These are phyloP conservation scores for Myriangium duriaei DNA, from an alignment of 2,329 filamentous ascomycete species.

Conservation along the genomic window DNA sequence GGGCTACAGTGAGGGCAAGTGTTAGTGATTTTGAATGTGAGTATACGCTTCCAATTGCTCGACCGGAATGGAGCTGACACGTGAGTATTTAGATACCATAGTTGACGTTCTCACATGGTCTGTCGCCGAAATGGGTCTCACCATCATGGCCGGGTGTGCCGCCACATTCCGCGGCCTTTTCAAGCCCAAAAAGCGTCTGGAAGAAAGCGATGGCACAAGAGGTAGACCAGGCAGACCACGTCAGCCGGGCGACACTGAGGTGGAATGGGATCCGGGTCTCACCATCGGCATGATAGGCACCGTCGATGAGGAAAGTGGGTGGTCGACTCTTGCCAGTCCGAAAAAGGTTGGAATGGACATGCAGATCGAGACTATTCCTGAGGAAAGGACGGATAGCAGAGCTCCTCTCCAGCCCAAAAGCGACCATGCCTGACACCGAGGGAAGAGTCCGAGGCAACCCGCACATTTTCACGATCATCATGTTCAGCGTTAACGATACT, in stretches of 20 bases:
- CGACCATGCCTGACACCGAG: constrained; percentile 66
- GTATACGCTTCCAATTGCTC: neutral
- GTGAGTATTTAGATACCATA: constrained; percentile 8
- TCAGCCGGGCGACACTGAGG: constrained; percentile 7
- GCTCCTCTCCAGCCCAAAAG: constrained; percentile 1
- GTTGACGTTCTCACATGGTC: constrained; percentile 7
- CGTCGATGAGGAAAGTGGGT: constrained; percentile 4
- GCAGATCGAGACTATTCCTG: neutral
- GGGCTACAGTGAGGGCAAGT: neutral
- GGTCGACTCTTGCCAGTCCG: neutral
- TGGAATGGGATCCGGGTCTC: constrained; percentile 9
- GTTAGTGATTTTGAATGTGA: constrained; percentile 6
- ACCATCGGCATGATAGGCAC: constrained; percentile 5
- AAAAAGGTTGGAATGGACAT: neutral
- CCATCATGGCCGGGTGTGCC: constrained; percentile 5
- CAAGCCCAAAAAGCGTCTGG: neutral
- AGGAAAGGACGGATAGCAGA: constrained; percentile 2
- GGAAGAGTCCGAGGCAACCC: too few relatives aligned
- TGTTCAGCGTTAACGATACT: too few relatives aligned
- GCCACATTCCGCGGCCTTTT: constrained; percentile 6
- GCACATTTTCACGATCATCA: too few relatives aligned
- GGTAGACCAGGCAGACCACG: constrained; percentile 3
- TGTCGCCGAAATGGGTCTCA: constrained; percentile 3
- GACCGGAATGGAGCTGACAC: neutral
- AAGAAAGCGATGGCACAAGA: constrained; percentile 6